Evolutionary conservation across 179 eudicot genomes (phyloP).

Genomic region (Camellia oleifera): DNA sequence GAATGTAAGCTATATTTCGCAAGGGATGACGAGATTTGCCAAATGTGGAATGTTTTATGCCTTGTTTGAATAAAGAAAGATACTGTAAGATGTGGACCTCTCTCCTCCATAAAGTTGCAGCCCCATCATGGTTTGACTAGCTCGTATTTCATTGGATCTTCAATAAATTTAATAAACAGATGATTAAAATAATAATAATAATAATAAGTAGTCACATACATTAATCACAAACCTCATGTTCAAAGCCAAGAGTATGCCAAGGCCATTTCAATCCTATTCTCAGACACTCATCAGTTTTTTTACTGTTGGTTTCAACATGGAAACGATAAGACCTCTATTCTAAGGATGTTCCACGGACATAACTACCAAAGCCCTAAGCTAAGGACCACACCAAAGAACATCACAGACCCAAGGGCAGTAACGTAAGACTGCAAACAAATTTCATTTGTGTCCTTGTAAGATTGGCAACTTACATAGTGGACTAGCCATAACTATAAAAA

Average conservation of each 20-base stretch:
- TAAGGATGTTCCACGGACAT: neutral
- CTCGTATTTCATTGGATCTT: slow-evolving; percentile 31
- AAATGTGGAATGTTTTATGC: slow-evolving; percentile 22
- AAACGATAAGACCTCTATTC: neutral
- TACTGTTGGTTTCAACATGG: neutral
- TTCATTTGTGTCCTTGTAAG: no score
- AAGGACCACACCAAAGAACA: neutral
- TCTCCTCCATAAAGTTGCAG: slow-evolving; percentile 28
- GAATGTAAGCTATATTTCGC: slow-evolving; percentile 6
- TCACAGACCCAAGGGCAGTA: neutral
- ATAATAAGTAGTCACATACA: neutral
- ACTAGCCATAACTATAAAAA: no score
- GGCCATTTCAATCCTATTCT: neutral
- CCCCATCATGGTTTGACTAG: slow-evolving; percentile 28
- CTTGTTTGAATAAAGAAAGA: slow-evolving; percentile 20
- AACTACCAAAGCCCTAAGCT: neutral
- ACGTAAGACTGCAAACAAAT: no score
- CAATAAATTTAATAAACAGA: slow-evolving; percentile 2
- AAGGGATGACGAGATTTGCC: slow-evolving; percentile 22
- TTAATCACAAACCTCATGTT: neutral
- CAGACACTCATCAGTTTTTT: neutral
- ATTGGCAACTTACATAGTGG: no score
- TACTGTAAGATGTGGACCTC: slow-evolving; percentile 26
- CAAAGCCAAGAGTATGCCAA: neutral
- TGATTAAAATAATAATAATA: neutral